Conservation (phyloP, 1,284 basidiomycete genomes). For the Cryptococcus jaspeensis region DNA sequence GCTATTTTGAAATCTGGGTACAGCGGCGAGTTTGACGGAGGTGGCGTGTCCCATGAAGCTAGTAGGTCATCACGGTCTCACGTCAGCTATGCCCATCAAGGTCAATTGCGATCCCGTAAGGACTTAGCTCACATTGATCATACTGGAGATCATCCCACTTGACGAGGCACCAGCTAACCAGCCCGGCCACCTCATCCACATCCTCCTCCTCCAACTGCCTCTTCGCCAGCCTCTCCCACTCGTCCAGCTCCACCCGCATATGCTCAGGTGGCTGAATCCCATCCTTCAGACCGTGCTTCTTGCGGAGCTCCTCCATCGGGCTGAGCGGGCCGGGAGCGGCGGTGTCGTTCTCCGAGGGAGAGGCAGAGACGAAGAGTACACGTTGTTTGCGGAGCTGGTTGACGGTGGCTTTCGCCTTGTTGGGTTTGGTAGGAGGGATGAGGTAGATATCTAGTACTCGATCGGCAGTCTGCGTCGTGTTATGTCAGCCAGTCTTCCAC, state of each 20-base stretch:
- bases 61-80: not conserved
- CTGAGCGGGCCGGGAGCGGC: constrained; percentile 36
- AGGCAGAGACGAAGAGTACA: constrained; percentile 32
- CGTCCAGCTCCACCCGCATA: constrained; percentile 43
- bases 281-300: constrained; percentile 19
- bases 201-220: constrained; percentile 57
- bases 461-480: constrained; percentile 61
- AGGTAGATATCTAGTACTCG: constrained; percentile 73
- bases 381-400: constrained; percentile 1
- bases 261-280: constrained; percentile 34
- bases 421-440: constrained; percentile 47
- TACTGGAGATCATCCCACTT: constrained; percentile 92
- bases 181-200: constrained; percentile 56
- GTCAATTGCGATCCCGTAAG: not conserved
- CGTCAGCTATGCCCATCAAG: not conserved
- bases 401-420: too few relatives aligned
- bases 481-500: constrained; percentile 7
- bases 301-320: constrained; percentile 7
- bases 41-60: constrained; percentile 92
- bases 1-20: constrained; percentile 67
- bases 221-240: constrained; percentile 60
- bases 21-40: constrained; percentile 46
- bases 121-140: constrained; percentile 65
- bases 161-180: constrained; percentile 52
- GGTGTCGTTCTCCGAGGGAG: constrained; percentile 20